Evolutionary conservation across 2,329 filamentous ascomycete species (phyloP), one percentile per base, ranked within the genome.

Genomic region (Plectosphaerella plurivora): DNA sequence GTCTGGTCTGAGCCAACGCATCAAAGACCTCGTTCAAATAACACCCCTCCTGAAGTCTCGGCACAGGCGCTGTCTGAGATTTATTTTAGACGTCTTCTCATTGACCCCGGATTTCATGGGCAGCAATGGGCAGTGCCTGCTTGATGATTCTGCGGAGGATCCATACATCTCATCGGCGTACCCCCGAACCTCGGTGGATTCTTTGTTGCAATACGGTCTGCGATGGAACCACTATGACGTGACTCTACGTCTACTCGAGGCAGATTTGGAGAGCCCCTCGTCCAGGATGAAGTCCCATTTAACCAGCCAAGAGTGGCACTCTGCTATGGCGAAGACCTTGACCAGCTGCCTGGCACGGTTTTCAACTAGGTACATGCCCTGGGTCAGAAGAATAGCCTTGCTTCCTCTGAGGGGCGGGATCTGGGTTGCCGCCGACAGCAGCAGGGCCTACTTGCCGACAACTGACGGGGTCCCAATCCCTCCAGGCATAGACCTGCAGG

Each of bases 1-100:
- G 64, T 46, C 2, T 1, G 37, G 10, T 1, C 36, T 72, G 3
- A 53, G 62, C 8, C 28, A 62, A 5, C 55, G 53, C 4, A 65
- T 73, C 14, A 49, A 55, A 15, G 9, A 51, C 1, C 25, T 45
- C 3, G 41, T 70, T 8, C 42, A 16, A 9, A 10, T 16, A 8
- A 52, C 50, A 4, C 33, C 49, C 3, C 48, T 63, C 5, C 14
- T 64, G 14, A 53, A 48, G 33, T 53, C 51, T 15, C 51, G 55
- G 22, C 46, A 47, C 7, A 45, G 24, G 5, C 10, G 14, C n/a
- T 66, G 59, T 6, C 53, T 15, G 18, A 35, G 37, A 14, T 15
- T 39, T 3, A 14, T 39, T 8, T n/a, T 12, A 5, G 22, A 5
- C 16, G 16, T 20, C 41, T 18, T 41, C 16, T 16, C 35, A 37